These are phyloP conservation scores for Cytidiella melzeri DNA, from an alignment of 768 basidiomycete genomes.

Conservation along the genomic window DNA sequence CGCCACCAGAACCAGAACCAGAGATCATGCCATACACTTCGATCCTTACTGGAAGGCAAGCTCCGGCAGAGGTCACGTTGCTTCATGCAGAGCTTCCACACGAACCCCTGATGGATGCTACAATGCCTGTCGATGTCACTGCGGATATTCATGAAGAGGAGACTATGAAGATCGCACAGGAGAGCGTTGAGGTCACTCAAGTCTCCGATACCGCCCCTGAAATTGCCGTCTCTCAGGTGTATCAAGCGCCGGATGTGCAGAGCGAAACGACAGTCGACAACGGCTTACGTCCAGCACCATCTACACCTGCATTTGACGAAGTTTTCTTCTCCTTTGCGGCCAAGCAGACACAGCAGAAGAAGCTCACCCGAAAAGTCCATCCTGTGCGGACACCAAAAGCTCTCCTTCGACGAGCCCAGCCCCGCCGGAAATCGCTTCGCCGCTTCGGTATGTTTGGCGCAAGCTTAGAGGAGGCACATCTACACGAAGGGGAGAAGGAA, in stretches of 20 bases:
- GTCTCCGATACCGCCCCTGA: neutral
- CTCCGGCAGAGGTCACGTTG: neutral
- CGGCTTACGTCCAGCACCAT: neutral
- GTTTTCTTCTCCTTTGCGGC: conserved; percentile 31
- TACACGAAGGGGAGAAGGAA: conserved; percentile 29
- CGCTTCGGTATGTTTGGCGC: conserved; percentile 47
- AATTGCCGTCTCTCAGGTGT: neutral
- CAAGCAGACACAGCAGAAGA: conserved; percentile 20
- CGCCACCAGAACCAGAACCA: conserved; percentile 1
- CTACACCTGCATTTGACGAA: conserved; percentile 21
- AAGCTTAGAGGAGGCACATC: conserved; percentile 45
- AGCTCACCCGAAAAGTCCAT: conserved; percentile 24
- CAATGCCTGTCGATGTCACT: neutral
- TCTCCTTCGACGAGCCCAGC: conserved; percentile 17
- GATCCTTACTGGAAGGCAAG: conserved; percentile 19
- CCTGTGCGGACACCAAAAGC: conserved; percentile 24
- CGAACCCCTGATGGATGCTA: neutral
- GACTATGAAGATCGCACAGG: neutral
- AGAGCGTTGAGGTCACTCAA: neutral
- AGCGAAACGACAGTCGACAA: neutral
- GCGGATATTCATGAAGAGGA: neutral
- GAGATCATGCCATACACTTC: conserved; percentile 16
- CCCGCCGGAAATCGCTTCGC: conserved; percentile 21
- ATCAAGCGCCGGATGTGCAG: neutral
- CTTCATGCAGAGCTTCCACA: neutral